Conservation (phyloP, 192 early-diverging fungal species). For the Dispira simplex region DNA sequence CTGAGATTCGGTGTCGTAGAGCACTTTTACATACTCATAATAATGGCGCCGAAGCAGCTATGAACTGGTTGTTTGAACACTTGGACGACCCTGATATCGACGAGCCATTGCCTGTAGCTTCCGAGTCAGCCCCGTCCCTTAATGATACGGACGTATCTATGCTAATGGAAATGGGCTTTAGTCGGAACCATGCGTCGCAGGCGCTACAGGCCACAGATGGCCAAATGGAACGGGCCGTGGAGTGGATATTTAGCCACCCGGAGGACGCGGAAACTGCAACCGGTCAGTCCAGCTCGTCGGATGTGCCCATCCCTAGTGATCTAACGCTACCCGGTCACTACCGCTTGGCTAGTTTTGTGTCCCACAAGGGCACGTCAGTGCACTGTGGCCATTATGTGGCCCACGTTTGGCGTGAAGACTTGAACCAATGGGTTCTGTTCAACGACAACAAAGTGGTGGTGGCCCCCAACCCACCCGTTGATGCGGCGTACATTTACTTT, state of each 20-base stretch:
- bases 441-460: constrained; percentile 92
- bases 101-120: constrained; percentile 14
- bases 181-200: constrained; percentile 51
- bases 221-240: constrained; percentile 81
- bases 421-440: constrained; percentile 70
- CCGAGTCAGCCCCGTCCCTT: constrained; percentile 11
- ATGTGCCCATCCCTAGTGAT: constrained; percentile 11
- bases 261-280: constrained; percentile 20
- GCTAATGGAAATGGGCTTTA: constrained; percentile 90
- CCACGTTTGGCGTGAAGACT: constrained; percentile 47
- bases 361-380: constrained; percentile 89
- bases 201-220: constrained; percentile 70
- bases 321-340: constrained; percentile 36
- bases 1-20: constrained; percentile 64
- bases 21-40: constrained; percentile 73
- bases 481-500: constrained; percentile 58
- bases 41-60: constrained; percentile 64
- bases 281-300: constrained; percentile 3
- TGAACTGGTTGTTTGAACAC: constrained; percentile 93
- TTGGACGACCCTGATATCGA: constrained; percentile 87
- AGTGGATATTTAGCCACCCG: constrained; percentile 85
- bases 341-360: constrained; percentile 65
- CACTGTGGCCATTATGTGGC: constrained; percentile 96
- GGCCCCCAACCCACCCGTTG: constrained; percentile 41
- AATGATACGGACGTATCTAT: constrained; percentile 41